A percentile compares a stretch with the other conserved stretches of the same genome.
Conservation (phyloP, 2,329 filamentous ascomycete genomes). For the Hirsutella minnesotensis region DNA sequence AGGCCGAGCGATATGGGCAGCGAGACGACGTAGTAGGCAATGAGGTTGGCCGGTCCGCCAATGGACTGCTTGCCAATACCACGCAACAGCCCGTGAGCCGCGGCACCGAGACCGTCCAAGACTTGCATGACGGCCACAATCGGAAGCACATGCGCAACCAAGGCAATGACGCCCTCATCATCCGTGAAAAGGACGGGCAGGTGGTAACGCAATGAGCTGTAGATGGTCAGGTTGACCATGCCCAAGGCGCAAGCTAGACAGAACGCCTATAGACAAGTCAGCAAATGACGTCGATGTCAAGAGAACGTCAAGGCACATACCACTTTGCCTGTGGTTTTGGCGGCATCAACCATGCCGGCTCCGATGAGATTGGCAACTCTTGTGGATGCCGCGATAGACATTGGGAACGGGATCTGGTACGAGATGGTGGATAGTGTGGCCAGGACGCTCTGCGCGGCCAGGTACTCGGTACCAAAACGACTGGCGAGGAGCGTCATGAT, state of each 20-base stretch:
- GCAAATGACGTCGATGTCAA: neutral
- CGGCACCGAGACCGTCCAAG: slow-evolving; percentile 69
- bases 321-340: slow-evolving; percentile 70
- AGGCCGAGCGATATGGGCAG: slow-evolving; percentile 73
- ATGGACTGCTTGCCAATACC: slow-evolving; percentile 83
- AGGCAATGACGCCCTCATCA: slow-evolving; percentile 54
- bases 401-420: slow-evolving; percentile 86
- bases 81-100: slow-evolving; percentile 73
- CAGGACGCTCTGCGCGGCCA: slow-evolving; percentile 82
- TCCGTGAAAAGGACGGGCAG: slow-evolving; percentile 72
- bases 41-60: slow-evolving; percentile 78
- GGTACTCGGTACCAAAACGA: slow-evolving; percentile 64
- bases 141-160: slow-evolving; percentile 61
- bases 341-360: slow-evolving; percentile 68
- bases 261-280: slow-evolving; percentile 31
- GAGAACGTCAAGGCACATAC: slow-evolving; percentile 25
- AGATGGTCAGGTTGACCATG: slow-evolving; percentile 61
- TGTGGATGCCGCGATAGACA: slow-evolving; percentile 79
- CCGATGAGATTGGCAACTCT: slow-evolving; percentile 88
- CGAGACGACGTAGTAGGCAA: slow-evolving; percentile 77
- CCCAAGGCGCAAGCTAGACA: slow-evolving; percentile 59
- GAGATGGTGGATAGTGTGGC: slow-evolving; percentile 67
- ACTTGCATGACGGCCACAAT: slow-evolving; percentile 82
- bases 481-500: slow-evolving; percentile 74
- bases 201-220: slow-evolving; percentile 55